Conservation (phyloP, 176 grass and related monocot species). For the Triticum dicoccoides region DNA sequence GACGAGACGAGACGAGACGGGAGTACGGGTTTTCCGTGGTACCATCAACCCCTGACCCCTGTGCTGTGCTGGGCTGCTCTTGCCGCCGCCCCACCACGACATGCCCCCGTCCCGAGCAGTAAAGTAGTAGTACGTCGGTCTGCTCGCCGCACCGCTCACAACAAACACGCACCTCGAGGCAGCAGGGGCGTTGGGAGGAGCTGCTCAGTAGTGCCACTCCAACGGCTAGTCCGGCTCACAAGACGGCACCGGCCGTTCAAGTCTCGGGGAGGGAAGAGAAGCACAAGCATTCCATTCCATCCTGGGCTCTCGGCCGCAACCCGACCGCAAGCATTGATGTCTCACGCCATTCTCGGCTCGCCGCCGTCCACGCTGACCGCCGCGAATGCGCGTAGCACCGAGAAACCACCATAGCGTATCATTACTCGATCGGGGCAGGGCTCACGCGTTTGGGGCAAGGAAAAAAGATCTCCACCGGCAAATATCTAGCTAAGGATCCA, state of each 20-base stretch:
- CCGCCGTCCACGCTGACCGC: neutral
- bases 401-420: neutral
- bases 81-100: too few species aligned
- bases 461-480: neutral
- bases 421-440: neutral
- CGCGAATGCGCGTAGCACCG: neutral
- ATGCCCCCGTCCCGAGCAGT: too few species aligned
- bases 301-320: neutral
- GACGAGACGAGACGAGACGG: neutral
- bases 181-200: neutral
- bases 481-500: neutral
- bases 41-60: too few species aligned
- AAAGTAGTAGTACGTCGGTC: neutral
- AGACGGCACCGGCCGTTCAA: too few species aligned
- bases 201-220: neutral
- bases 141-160: neutral
- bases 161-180: neutral
- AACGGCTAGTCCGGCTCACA: neutral
- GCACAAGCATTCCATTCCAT: neutral
- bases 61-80: too few species aligned
- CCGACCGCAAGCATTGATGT: neutral
- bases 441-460: neutral
- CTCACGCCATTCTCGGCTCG: neutral
- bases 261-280: neutral
- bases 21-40: neutral